Percentiles rank a stretch among this genome's conserved stretches.
Conservation (phyloP, 2,329 filamentous ascomycete genomes). For the Colletotrichum sp. region DNA sequence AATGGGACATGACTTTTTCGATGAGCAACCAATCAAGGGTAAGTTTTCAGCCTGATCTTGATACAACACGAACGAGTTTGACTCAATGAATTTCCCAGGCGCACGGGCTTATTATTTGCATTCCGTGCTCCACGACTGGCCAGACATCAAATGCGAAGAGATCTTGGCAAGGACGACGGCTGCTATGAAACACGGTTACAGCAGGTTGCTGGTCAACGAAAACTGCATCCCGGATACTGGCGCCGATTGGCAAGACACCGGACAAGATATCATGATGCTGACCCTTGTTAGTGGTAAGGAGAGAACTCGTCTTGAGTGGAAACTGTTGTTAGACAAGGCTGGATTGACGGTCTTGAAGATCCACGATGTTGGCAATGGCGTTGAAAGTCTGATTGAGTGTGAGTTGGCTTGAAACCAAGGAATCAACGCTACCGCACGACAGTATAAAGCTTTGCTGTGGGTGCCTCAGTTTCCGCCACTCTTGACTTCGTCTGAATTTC, state of each 20-base stretch:
- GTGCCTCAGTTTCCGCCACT: too few relatives aligned
- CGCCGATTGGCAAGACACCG: slow-evolving; percentile 39
- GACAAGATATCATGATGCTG: slow-evolving; percentile 43
- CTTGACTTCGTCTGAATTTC: too few relatives aligned
- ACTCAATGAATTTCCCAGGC: slow-evolving; percentile 14
- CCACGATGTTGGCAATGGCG: slow-evolving; percentile 33
- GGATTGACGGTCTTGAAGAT: slow-evolving; percentile 39
- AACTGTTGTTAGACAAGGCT: slow-evolving; percentile 25
- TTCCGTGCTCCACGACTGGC: slow-evolving; percentile 28
- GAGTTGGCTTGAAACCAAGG: slow-evolving; percentile 23
- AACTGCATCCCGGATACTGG: slow-evolving; percentile 32
- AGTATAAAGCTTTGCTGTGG: too few relatives aligned
- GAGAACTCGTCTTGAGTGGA: slow-evolving; percentile 39
- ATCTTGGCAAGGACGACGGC: slow-evolving; percentile 35
- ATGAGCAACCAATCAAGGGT: slow-evolving; percentile 45
- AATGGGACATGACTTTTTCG: slow-evolving; percentile 51
- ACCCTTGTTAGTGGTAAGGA: slow-evolving; percentile 34
- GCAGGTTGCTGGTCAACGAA: slow-evolving; percentile 36
- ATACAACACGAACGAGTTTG: too few relatives aligned
- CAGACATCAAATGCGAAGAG: slow-evolving; percentile 32
- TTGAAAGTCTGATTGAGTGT: slow-evolving; percentile 43
- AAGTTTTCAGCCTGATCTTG: too few relatives aligned
- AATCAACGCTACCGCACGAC: too few relatives aligned
- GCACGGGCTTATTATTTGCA: slow-evolving; percentile 28
- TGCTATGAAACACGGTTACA: slow-evolving; percentile 38